Evolutionary conservation across 1,284 basidiomycete species (phyloP).

Genomic region (Fomes fomentarius): DNA sequence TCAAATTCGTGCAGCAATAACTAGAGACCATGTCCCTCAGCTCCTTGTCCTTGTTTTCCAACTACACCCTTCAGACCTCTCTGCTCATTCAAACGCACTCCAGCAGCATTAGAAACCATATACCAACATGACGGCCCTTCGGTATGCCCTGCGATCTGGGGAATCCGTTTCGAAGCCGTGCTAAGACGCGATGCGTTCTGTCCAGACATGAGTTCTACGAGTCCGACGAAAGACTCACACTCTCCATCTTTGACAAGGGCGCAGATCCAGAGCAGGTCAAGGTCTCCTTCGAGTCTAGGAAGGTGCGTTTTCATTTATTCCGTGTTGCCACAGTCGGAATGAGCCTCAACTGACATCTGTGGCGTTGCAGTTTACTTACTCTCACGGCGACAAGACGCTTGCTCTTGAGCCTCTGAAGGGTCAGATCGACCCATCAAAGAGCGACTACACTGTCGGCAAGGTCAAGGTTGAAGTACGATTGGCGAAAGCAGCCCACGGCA

Average conservation of each 20-base stretch:
- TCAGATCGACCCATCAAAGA: slow-evolving; percentile 69
- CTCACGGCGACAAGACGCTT: slow-evolving; percentile 64
- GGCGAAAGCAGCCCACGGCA: slow-evolving; percentile 59
- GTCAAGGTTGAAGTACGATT: slow-evolving; percentile 84
- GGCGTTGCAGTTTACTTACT: slow-evolving; percentile 55
- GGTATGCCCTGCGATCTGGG: slow-evolving; percentile 5
- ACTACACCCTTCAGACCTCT: no score
- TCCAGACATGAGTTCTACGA: slow-evolving; percentile 88
- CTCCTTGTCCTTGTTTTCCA: neutral
- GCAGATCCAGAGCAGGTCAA: slow-evolving; percentile 67
- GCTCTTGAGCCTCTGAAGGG: slow-evolving; percentile 80
- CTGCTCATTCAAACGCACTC: no score
- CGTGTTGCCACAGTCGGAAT: neutral
- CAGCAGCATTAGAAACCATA: neutral
- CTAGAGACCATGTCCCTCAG: neutral
- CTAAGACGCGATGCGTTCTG: neutral
- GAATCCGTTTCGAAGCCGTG: neutral
- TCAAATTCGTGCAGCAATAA: slow-evolving; percentile 2
- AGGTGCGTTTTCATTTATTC: slow-evolving; percentile 45
- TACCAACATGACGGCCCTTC: slow-evolving; percentile 12
- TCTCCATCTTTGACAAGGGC: slow-evolving; percentile 82
- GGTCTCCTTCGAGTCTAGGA: slow-evolving; percentile 65
- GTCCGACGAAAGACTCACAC: slow-evolving; percentile 71
- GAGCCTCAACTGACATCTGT: slow-evolving; percentile 7
- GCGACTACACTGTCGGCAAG: slow-evolving; percentile 72